phyloP scores from a whole-genome alignment of 1,284 basidiomycete genomes.

The Moniliella sp. region DNA sequence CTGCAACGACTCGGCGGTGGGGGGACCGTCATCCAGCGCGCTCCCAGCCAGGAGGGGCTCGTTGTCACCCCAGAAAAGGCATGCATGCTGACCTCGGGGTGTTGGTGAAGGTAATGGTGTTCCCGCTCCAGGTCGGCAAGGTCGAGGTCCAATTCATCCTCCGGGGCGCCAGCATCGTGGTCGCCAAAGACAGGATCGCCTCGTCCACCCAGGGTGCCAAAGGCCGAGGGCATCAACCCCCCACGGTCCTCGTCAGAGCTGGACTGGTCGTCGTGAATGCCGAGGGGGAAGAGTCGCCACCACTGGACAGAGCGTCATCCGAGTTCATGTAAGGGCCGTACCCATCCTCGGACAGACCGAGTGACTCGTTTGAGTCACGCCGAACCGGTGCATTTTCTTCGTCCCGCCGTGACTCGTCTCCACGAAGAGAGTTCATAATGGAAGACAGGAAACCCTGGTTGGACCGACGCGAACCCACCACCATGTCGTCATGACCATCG shows the following conservation, averaged over 20 bases:
- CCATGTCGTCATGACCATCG: too few relatives aligned
- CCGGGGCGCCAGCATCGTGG: too few relatives aligned
- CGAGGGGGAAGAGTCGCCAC: slow-evolving; percentile 8
- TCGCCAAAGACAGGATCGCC: slow-evolving; percentile 29
- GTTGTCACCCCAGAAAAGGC: too few relatives aligned
- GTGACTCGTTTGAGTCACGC: not conserved
- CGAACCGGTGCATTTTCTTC: not conserved
- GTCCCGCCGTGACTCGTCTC: not conserved
- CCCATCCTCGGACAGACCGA: slow-evolving; percentile 7
- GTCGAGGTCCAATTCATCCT: too few relatives aligned
- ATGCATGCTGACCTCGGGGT: too few relatives aligned
- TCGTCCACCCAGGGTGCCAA: slow-evolving; percentile 18
- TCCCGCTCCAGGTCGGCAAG: too few relatives aligned
- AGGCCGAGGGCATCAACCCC: slow-evolving; percentile 21
- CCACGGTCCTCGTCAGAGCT: slow-evolving; percentile 4
- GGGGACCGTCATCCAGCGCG: not conserved
- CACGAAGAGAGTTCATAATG: not conserved
- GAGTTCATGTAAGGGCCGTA: slow-evolving; percentile 8
- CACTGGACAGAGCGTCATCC: slow-evolving; percentile 7
- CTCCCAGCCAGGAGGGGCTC: too few relatives aligned
- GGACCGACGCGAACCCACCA: too few relatives aligned
- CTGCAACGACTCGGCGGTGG: not conserved
- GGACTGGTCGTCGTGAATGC: slow-evolving; percentile 18
- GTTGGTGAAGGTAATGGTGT: too few relatives aligned
- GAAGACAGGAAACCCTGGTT: too few relatives aligned